Base-by-base conservation (phyloP, 2,329 filamentous ascomycete species). In the Fusarium heterosporum region DNA sequence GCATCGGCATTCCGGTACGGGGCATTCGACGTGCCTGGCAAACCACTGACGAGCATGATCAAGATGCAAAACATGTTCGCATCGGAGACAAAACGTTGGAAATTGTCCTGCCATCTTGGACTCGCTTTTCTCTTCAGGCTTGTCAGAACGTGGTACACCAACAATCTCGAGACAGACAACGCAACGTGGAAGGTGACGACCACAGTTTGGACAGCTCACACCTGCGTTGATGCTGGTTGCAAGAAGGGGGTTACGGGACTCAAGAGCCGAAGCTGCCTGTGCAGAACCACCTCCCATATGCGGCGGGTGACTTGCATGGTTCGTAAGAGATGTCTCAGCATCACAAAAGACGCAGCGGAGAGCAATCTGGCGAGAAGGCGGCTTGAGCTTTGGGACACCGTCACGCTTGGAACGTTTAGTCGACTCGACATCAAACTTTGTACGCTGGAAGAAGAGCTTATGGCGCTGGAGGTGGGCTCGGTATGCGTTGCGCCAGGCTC, bases 291-390 rank as follows among this genome's bases (percentile, higher is more conserved):
- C 63, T 10, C 60, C 60, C 12, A 62, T 25, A 25, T 66, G 60
- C 38, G 54, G 30, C 30, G 43, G 61, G 45, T 66, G 67, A 52
- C 17, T 61, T 22, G 49, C 38, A 51, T 74, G 78, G 57, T 81
- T 82, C 39, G 81, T 79, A 25, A 85, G 78, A 32, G 81, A 84
- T 48, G 84, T 84, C 73, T 87, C 83, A 32, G 85, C 83, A 71
- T 91, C 89, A 79, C 92, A 96, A 79, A 92, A 92, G 46, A 90
- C 85, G 78, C 92, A 96, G 45, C 91, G 87, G 47, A 96, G 85
- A 6, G 90, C 88, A 52, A 95, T 87, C 77, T 93, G 91, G 30
- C 89, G 83, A 3, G 87, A 87, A 1, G 89, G 85, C 2, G 89
- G 85, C 53, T 69, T 73, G 55, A 74, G 72, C 39, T 61, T 71